Percentiles rank a stretch among this genome's conserved stretches.
Conservation (phyloP, 164 flowering plant genomes). For the Malania oleifera region DNA sequence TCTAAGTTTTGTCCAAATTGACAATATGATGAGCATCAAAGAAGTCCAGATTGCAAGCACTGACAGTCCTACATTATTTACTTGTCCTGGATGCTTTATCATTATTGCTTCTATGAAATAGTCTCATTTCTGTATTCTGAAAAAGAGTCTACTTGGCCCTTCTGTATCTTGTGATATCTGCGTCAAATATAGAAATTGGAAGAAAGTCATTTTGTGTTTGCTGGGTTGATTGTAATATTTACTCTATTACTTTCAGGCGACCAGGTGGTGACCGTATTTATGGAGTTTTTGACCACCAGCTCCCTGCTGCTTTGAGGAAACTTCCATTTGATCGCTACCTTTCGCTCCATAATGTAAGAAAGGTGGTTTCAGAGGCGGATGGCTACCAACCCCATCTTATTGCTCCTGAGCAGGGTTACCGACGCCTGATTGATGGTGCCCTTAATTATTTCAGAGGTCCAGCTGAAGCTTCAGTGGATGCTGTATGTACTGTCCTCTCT, state of each 20-base stretch:
- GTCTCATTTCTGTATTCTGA: too few species aligned
- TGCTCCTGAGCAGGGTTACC: conserved; percentile 82
- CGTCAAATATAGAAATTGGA: too few species aligned
- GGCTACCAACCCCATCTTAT: conserved; percentile 92
- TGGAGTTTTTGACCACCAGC: conserved; percentile 85
- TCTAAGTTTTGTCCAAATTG: too few species aligned
- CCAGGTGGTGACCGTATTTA: conserved; percentile 88
- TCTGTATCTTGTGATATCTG: too few species aligned
- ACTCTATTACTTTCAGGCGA: conserved; percentile 36
- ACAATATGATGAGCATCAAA: too few species aligned
- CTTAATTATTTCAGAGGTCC: conserved; percentile 66
- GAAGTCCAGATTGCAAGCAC: too few species aligned
- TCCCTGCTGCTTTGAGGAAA: conserved; percentile 81
- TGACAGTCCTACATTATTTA: too few species aligned
- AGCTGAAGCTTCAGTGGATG: conserved; percentile 89
- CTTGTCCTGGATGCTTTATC: too few species aligned
- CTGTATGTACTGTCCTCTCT: conserved; percentile 36
- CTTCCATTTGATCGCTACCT: conserved; percentile 88
- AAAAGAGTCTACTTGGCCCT: too few species aligned
- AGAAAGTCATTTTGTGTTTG: too few species aligned
- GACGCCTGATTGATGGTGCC: conserved; percentile 67
- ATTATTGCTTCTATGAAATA: too few species aligned
- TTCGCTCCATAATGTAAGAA: conserved; percentile 67
- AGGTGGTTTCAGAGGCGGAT: conserved; percentile 78
- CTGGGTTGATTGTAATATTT: neutral